Evolutionary conservation across 176 grass and related monocot genomes (phyloP), one percentile per base, ranked within the genome.

Genomic region (Oryza meyeriana): DNA sequence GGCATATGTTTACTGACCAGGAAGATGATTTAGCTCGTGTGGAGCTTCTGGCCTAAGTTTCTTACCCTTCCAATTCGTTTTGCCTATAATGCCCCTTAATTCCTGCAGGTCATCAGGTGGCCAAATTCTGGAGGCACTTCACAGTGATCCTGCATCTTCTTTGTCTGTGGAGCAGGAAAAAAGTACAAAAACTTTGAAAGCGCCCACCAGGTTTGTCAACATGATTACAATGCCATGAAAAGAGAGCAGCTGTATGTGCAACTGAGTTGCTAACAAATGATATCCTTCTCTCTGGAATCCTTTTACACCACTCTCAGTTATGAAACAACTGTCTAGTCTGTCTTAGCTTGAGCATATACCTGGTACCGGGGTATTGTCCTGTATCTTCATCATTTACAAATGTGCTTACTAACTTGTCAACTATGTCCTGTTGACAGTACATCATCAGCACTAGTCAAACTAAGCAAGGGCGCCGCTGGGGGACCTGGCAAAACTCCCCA

Each of bases 51-150:
- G 33, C 38, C 39, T 82, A 87, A 50, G 7, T 72, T 69, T 85
- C 25, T 80, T 74, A 6, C 32, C 55, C 39, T 18, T 74, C 29
- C 20, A 12, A 79, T 65, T 68, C 81, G 65, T 71, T 62, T 77
- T 85, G 38, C 72, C 85, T 85, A 90, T 97, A 92, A 97, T 58
- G 25, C 6, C 50, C 80, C 76, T 71, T 27, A 31, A 83, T 92
- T 52, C 30, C 69, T 94, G 90, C 92, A 97, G 95, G 90, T 78
- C 81, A 75, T 87, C 94, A 76, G 91, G 86, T 82, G 77, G 84
- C 64, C 85, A 87, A 89, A 99, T 99, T 88, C 93, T 99, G 48
- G 96, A 99, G 83, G 96, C 97, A 85, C 97, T 99, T 90, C 97
- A 96, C 80, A 86, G 88, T 63, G 97, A 99, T 82, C 97, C 97